Base-by-base conservation (phyloP, 23 red algal species). In the Gracilaria vermiculophylla region DNA sequence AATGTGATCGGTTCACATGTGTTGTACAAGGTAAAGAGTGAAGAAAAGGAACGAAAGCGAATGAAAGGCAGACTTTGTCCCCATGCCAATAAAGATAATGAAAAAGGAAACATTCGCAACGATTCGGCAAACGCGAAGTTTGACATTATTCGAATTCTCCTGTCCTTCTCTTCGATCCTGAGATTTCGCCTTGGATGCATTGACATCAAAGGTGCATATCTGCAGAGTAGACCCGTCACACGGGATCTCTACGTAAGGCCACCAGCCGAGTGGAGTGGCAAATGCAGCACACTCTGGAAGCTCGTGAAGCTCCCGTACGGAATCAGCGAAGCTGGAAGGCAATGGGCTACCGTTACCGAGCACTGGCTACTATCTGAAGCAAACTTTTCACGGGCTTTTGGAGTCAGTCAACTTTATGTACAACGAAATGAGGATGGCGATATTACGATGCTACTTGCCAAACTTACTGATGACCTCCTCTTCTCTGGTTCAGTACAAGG, bases 111-210 rank as follows among this genome's bases (percentile, higher is more conserved):
- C 52, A 81, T 64, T 8, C 2, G 77, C 2, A 58, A 81, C 31
- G 77, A 81, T 42, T 81, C 77, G 11, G 28, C 51, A 4, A 81
- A 60, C 56, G 77, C 77, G 23, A 24, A 81, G 50, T 81, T 81
- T 23, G 77, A 81, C 19, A 43, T 81, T 25, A 81, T 81, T 58
- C 77, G 45, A 43, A 62, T 81, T n/a, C 23, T 81, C 11, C 53
- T 62, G 3, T 81, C 44, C 58, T 34, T 81, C 7, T 8, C 75
- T 5, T 9, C 75, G 5, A 54, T 52, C 41, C 24, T 54, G 16
- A 57, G 54, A 13, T 79, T 79, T 36, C 16, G 47, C 32, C 17
- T 79, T 12, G 75, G 32, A 60, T 81, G 53, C 24, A 60, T 81
- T 14, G 77, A 81, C 51, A 81, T 41, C 17, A 64, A 81, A 58